Base-by-base conservation (phyloP, 2,329 filamentous ascomycete genomes). In the Exophiala lecanii-corni region DNA sequence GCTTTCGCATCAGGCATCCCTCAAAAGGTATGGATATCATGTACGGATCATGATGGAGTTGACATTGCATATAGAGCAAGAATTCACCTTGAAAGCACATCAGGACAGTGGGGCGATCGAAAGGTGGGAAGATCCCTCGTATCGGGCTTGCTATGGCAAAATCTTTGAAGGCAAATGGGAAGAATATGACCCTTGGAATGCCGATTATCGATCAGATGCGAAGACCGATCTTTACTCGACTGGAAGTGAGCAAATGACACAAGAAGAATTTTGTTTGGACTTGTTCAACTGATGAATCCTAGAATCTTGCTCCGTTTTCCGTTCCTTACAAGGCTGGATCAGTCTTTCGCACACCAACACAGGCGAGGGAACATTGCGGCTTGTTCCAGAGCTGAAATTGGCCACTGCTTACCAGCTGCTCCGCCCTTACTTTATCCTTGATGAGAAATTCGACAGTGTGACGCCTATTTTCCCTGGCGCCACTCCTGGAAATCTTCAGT, bases 1-100 rank as follows among this genome's bases (percentile, higher is more conserved):
- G 57, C 1, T 54, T 59, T 33, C 53, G 57, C 3, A 59, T 60
- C 36, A 42, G 57, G 5, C 39, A 55, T 34, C 57, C 57, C 13
- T 49, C 49, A 2, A 54, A 49, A 26, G 51, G 43, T 37, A 18
- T 17, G 12, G 17, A n/a, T n/a, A 23, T 16, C 38, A 33, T 18
- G 19, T 17, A 9, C 38, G 16, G 21, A 12, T 32, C 3, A 32
- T 28, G 18, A 18, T 40, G 19, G 33, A 32, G 26, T 28, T 32
- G 39, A 42, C 33, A 25, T 32, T 17, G 36, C n/a, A n/a, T n/a
- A n/a, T n/a, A n/a, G n/a, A n/a, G n/a, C n/a, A n/a, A 9, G 38
- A 50, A 30, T 54, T 54, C 31, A 43, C 45, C 3, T 37, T 56
- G 10, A 39, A 41, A 3, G 35, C 53, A 15, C 54, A 56, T 39